phyloP scores from a whole-genome alignment of 257 asterid genomes.

The Plantago elongata region DNA sequence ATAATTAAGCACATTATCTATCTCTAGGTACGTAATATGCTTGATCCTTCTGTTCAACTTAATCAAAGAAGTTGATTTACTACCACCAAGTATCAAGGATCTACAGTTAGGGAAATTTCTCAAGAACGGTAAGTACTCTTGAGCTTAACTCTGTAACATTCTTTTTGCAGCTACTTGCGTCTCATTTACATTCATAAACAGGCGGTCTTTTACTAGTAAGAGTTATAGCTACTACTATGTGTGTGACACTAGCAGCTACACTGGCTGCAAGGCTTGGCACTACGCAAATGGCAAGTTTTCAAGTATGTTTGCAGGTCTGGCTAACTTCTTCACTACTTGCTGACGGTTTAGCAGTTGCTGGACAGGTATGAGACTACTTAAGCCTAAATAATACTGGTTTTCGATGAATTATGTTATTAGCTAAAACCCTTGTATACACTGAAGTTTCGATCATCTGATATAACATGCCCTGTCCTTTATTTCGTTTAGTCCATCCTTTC shows the following conservation, averaged over 20 bases:
- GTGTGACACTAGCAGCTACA: constrained; percentile 88
- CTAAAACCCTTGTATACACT: too few species aligned
- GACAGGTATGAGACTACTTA: constrained; percentile 51
- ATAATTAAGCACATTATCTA: background rate
- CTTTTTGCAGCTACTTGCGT: too few species aligned
- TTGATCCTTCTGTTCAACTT: constrained; percentile 55
- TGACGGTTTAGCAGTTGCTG: constrained; percentile 98
- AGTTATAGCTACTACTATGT: constrained; percentile 81
- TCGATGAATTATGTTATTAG: too few species aligned
- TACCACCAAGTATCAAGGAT: constrained; percentile 72
- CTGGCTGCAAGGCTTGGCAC: constrained; percentile 87
- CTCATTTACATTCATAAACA: constrained; percentile 9
- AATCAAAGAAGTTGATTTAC: constrained; percentile 58
- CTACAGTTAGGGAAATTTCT: constrained; percentile 74
- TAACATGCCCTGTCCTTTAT: background rate
- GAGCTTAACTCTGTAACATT: background rate
- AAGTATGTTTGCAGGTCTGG: constrained; percentile 92
- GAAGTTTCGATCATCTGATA: too few species aligned
- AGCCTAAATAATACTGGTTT: background rate
- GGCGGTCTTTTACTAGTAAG: constrained; percentile 66
- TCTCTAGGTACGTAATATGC: constrained; percentile 64
- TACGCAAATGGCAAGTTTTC: constrained; percentile 90
- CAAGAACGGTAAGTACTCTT: constrained; percentile 52
- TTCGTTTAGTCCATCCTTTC: constrained; percentile 83
- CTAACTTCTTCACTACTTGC: constrained; percentile 88